Conservation (phyloP, 2,329 filamentous ascomycete species). For the Penicillium sp. region DNA sequence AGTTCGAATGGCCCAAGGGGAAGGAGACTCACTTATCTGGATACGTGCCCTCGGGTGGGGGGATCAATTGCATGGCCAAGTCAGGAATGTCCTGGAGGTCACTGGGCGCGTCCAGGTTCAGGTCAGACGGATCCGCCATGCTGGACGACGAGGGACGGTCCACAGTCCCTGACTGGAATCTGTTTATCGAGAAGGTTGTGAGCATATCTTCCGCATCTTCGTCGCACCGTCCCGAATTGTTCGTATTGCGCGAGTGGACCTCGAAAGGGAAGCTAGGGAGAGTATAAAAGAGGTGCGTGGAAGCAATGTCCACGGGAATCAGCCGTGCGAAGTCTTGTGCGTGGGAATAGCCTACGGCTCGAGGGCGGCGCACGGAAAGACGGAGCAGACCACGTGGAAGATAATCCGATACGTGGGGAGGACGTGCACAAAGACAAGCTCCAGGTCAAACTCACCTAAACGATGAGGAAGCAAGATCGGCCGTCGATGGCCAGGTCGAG, state of each 20-base stretch:
- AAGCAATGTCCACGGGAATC: constrained; percentile 27
- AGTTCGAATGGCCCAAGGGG: neutral
- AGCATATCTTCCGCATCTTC: constrained; percentile 19
- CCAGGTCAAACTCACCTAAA: neutral
- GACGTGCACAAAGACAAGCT: neutral
- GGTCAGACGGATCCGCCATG: constrained; percentile 40
- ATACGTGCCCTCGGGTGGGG: constrained; percentile 40
- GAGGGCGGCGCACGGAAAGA: constrained; percentile 6
- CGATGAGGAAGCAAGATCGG: neutral
- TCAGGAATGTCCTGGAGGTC: constrained; percentile 43
- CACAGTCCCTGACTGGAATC: constrained; percentile 10
- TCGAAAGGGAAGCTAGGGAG: constrained; percentile 8
- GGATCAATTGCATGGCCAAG: constrained; percentile 37
- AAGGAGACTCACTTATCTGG: constrained; percentile 35
- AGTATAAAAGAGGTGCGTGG: constrained; percentile 34
- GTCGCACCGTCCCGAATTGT: constrained; percentile 1
- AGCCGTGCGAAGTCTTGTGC: constrained; percentile 24
- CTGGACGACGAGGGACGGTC: constrained; percentile 15
- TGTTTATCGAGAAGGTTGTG: constrained; percentile 8
- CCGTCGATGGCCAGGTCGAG: neutral
- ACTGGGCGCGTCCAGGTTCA: constrained; percentile 42
- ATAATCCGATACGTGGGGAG: neutral
- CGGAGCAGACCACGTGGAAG: neutral
- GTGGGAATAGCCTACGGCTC: constrained; percentile 29
- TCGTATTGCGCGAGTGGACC: constrained; percentile 8